Conservation (phyloP, 768 basidiomycete species). For the Lyophyllum atratum region DNA sequence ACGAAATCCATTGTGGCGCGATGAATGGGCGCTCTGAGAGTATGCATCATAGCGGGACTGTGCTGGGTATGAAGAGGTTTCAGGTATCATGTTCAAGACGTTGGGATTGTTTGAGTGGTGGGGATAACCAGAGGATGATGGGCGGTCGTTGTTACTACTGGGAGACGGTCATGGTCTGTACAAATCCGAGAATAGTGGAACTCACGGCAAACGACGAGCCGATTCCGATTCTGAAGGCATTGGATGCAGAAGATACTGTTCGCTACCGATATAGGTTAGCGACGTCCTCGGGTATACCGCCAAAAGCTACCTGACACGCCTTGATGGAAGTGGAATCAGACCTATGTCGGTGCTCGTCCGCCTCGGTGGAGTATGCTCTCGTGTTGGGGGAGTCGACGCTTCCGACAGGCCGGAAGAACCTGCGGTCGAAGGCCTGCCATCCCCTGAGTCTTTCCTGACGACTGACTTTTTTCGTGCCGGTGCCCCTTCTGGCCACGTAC, state of each 20-base stretch:
- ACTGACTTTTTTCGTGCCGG: constrained; percentile 68
- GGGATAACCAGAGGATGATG: constrained; percentile 47
- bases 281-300: constrained; percentile 6
- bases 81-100: constrained; percentile 60
- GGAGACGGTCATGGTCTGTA: constrained; percentile 7
- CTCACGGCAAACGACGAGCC: constrained; percentile 50
- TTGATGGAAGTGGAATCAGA: constrained; percentile 40
- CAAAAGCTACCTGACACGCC: constrained; percentile 40
- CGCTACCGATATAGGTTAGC: constrained; percentile 33
- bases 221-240: constrained; percentile 45
- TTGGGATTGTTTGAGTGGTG: constrained; percentile 42
- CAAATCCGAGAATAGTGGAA: constrained; percentile 13
- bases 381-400: constrained; percentile 69
- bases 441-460: constrained; percentile 57
- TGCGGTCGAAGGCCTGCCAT: constrained; percentile 73
- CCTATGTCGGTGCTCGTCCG: constrained; percentile 45
- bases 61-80: constrained; percentile 52
- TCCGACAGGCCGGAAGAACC: constrained; percentile 74
- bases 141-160: constrained; percentile 24
- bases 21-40: constrained; percentile 35
- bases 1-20: constrained; percentile 52
- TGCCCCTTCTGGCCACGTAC: constrained; percentile 84
- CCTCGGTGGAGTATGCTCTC: constrained; percentile 65
- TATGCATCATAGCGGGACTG: constrained; percentile 58
- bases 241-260: constrained; percentile 47